A percentile compares a stretch with the other conserved stretches of the same genome.
Evolutionary conservation across 345 rosid genomes (phyloP).

Genomic region (Ceriops decandra): DNA sequence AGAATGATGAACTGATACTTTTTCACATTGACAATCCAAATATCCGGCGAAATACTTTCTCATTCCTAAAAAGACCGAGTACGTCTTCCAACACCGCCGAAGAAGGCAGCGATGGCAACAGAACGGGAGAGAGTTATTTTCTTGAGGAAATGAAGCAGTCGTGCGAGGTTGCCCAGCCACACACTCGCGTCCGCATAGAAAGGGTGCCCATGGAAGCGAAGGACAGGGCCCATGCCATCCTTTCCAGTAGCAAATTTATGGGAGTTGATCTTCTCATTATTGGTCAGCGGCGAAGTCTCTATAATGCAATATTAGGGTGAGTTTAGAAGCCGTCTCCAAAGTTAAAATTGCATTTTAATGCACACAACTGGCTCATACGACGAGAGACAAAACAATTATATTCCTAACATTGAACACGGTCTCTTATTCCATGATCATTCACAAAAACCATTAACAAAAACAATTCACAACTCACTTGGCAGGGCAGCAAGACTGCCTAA

Average conservation of each 20-base stretch:
- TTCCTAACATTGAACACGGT: too few relatives aligned
- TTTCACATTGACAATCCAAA: constrained; percentile 45
- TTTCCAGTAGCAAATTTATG: constrained; percentile 40
- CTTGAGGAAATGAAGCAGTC: constrained; percentile 63
- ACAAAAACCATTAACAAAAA: too few relatives aligned
- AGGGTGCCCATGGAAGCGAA: constrained; percentile 42
- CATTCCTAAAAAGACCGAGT: constrained; percentile 38
- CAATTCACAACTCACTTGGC: too few relatives aligned
- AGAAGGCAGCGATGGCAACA: constrained; percentile 11
- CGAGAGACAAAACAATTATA: too few relatives aligned
- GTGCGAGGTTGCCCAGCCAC: constrained; percentile 61
- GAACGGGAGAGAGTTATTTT: constrained; percentile 45
- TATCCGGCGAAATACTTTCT: constrained; percentile 57
- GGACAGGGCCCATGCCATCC: constrained; percentile 56
- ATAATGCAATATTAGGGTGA: constrained; percentile 65
- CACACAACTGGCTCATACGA: not conserved
- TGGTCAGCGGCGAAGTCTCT: constrained; percentile 68
- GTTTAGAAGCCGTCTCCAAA: constrained; percentile 12
- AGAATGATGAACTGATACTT: constrained; percentile 61
- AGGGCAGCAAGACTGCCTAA: too few relatives aligned
- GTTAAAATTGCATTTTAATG: not conserved
- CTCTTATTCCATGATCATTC: too few relatives aligned
- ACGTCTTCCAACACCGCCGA: constrained; percentile 5
- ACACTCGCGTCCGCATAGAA: constrained; percentile 36
- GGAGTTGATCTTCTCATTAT: constrained; percentile 60